Evolutionary conservation across 192 early-diverging fungal species (phyloP).

Genomic region (Phlyctochytrium bullatum): DNA sequence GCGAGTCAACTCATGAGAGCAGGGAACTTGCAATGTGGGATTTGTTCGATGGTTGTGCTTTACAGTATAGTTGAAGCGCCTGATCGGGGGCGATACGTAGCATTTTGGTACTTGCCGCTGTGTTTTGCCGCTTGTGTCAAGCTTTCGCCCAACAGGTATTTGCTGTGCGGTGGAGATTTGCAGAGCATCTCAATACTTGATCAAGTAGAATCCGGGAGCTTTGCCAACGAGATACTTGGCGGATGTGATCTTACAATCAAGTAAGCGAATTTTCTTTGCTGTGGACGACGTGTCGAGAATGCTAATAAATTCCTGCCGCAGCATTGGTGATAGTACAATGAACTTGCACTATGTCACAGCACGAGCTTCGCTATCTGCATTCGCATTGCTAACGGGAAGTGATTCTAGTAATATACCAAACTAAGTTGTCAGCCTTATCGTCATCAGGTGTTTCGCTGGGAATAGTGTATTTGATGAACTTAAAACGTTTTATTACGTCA

Average conservation of each 20-base stretch:
- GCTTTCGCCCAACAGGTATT: constrained; percentile 32
- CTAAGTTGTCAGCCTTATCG: constrained; percentile 13
- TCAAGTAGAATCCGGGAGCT: constrained; percentile 53
- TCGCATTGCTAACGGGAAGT: not conserved
- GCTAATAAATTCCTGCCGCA: too few species aligned
- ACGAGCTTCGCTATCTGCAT: constrained; percentile 7
- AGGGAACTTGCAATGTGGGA: constrained; percentile 49
- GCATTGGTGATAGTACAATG: too few species aligned
- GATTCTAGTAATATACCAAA: constrained; percentile 5
- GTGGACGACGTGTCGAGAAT: too few species aligned
- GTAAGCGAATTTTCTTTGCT: constrained; percentile 26
- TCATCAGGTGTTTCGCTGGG: constrained; percentile 13
- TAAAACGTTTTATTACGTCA: constrained; percentile 49
- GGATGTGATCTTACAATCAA: constrained; percentile 53
- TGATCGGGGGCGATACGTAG: constrained; percentile 21
- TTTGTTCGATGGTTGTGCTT: constrained; percentile 41
- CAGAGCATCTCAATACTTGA: constrained; percentile 40
- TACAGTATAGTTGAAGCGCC: constrained; percentile 25
- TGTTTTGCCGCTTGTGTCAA: constrained; percentile 5
- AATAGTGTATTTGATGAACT: constrained; percentile 40
- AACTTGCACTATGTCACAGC: too few species aligned
- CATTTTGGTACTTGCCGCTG: constrained; percentile 16
- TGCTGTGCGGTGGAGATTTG: constrained; percentile 31
- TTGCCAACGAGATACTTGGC: constrained; percentile 54
- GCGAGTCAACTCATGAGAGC: constrained; percentile 9